Percentiles rank a stretch among this genome's conserved stretches.
phyloP scores from a whole-genome alignment of 2,329 filamentous ascomycete species.

The Biscogniauxia sp. region DNA sequence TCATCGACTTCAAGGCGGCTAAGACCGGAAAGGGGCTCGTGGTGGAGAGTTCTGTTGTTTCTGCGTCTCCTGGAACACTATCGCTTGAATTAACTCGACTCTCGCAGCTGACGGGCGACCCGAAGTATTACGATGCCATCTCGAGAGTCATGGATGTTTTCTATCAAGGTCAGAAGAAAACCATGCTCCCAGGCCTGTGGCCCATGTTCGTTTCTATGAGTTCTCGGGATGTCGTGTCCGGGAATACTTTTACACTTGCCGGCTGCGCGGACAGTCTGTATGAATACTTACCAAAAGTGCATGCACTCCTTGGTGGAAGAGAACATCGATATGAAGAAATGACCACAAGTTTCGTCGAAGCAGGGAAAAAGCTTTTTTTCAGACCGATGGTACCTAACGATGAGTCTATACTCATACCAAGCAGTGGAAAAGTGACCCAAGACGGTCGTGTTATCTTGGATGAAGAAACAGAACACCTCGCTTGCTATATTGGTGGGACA shows the following conservation, averaged over 20 bases:
- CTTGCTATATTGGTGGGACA: conserved; percentile 70
- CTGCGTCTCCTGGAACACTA: conserved; percentile 58
- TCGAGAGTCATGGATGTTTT: conserved; percentile 67
- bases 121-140: conserved; percentile 72
- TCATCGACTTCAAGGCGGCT: conserved; percentile 43
- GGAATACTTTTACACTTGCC: conserved; percentile 35
- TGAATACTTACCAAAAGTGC: conserved; percentile 62
- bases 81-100: conserved; percentile 71
- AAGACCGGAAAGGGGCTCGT: conserved; percentile 35
- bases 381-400: conserved; percentile 60
- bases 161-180: conserved; percentile 62
- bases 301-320: conserved; percentile 62
- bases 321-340: conserved; percentile 39
- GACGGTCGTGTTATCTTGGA: conserved; percentile 27
- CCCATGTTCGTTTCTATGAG: conserved; percentile 62
- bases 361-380: conserved; percentile 63
- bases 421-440: conserved; percentile 42
- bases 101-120: conserved; percentile 68
- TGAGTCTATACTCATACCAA: conserved; percentile 61
- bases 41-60: conserved; percentile 38
- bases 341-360: conserved; percentile 49
- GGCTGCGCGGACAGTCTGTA: conserved; percentile 43
- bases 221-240: conserved; percentile 42
- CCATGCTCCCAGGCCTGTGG: conserved; percentile 71
- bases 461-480: conserved; percentile 55